A percentile compares a stretch with the other conserved stretches of the same genome.
Evolutionary conservation across 345 rosid genomes (phyloP).

Genomic region (Aquilaria sinensis): DNA sequence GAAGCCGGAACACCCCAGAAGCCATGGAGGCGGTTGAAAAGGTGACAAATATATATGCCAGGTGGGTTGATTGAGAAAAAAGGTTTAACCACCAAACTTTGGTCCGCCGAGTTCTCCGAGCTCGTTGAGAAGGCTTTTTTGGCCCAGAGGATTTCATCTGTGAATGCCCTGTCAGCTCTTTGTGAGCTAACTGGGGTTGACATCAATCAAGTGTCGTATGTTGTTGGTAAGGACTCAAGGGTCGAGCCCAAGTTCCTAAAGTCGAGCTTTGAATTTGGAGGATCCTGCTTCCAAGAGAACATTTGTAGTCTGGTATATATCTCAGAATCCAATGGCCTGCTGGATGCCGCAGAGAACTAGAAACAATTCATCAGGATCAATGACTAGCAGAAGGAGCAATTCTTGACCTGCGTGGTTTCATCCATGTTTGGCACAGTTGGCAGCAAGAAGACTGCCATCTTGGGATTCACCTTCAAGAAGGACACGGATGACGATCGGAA

Average conservation of each 20-base stretch:
- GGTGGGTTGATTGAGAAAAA: slow-evolving; percentile 71
- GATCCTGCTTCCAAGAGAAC: slow-evolving; percentile 85
- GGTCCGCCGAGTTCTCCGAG: slow-evolving; percentile 93
- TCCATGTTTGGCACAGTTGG: slow-evolving; percentile 85
- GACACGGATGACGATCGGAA: slow-evolving; percentile 85
- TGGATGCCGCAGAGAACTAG: slow-evolving; percentile 76
- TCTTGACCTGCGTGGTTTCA: slow-evolving; percentile 65
- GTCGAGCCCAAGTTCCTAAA: slow-evolving; percentile 76
- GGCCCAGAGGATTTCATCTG: slow-evolving; percentile 85
- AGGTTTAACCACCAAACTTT: slow-evolving; percentile 67
- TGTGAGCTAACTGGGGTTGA: slow-evolving; percentile 88
- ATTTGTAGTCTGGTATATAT: slow-evolving; percentile 70
- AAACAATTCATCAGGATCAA: slow-evolving; percentile 78
- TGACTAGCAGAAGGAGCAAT: slow-evolving; percentile 69
- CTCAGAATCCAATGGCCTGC: slow-evolving; percentile 75
- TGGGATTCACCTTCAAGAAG: slow-evolving; percentile 90
- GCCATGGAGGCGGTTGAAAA: slow-evolving; percentile 62
- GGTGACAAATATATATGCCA: slow-evolving; percentile 68
- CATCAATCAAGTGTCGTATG: slow-evolving; percentile 58
- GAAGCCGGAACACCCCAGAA: slow-evolving; percentile 70
- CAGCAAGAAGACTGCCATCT: slow-evolving; percentile 61
- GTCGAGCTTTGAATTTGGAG: slow-evolving; percentile 86
- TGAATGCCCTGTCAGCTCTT: slow-evolving; percentile 81
- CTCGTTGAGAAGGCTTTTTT: slow-evolving; percentile 83
- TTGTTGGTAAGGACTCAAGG: slow-evolving; percentile 69